These are phyloP conservation scores for Arthroderma sp. DNA, from an alignment of 2,329 filamentous ascomycete species.

Conservation along the genomic window DNA sequence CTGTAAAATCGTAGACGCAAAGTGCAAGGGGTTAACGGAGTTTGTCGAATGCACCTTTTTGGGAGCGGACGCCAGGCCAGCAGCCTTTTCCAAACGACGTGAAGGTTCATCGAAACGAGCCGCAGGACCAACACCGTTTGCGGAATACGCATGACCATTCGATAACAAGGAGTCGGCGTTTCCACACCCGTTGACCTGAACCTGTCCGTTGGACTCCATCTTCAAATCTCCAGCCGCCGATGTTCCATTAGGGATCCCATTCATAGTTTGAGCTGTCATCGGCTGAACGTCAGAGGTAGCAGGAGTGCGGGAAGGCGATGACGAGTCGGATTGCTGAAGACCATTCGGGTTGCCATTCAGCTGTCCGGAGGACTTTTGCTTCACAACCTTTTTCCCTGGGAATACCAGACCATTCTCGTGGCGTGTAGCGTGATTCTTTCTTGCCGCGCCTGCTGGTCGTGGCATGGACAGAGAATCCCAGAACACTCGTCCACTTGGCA, in stretches of 20 bases:
- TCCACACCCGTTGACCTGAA: slow-evolving; percentile 23
- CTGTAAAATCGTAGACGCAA: slow-evolving; percentile 74
- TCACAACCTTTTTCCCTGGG: slow-evolving; percentile 55
- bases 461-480: slow-evolving; percentile 34
- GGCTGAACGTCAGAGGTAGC: slow-evolving; percentile 20
- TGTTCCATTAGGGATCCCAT: slow-evolving; percentile 17
- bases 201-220: slow-evolving; percentile 22
- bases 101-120: slow-evolving; percentile 12
- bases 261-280: slow-evolving; percentile 14
- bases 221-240: slow-evolving; percentile 18
- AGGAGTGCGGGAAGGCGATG: slow-evolving; percentile 25
- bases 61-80: slow-evolving; percentile 9
- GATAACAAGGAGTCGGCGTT: slow-evolving; percentile 24
- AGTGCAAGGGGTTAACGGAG: slow-evolving; percentile 58
- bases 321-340: slow-evolving; percentile 25
- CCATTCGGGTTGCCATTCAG: slow-evolving; percentile 39
- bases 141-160: slow-evolving; percentile 22
- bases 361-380: slow-evolving; percentile 44
- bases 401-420: slow-evolving; percentile 82
- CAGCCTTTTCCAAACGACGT: slow-evolving; percentile 19
- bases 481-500: slow-evolving; percentile 37
- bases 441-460: slow-evolving; percentile 35
- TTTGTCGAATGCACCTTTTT: slow-evolving; percentile 21
- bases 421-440: slow-evolving; percentile 54
- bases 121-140: slow-evolving; percentile 19